phyloP scores from a whole-genome alignment of 2,329 filamentous ascomycete genomes.

The Cladophialophora exuberans region DNA sequence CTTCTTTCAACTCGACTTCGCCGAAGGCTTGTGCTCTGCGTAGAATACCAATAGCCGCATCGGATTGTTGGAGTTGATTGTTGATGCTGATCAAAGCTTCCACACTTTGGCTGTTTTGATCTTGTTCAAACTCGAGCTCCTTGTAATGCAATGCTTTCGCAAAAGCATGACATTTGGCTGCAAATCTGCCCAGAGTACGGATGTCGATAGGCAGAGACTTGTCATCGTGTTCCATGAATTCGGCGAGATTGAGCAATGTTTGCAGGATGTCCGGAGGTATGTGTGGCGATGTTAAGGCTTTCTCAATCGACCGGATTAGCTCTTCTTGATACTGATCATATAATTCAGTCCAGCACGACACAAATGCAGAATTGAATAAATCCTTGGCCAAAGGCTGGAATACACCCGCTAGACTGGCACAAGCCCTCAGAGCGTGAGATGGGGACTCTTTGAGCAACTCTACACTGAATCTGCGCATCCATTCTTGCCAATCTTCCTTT shows the following conservation, averaged over 20 bases:
- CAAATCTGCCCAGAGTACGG: conserved; percentile 87
- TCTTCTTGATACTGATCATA: conserved; percentile 98
- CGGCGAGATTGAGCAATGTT: conserved; percentile 89
- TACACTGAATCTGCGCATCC: conserved; percentile 95
- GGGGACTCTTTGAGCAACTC: conserved; percentile 94
- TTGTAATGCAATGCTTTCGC: conserved; percentile 99
- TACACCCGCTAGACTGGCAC: conserved; percentile 85
- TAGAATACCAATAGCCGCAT: conserved; percentile 96
- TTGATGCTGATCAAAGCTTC: conserved; percentile 99
- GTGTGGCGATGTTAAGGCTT: conserved; percentile 90
- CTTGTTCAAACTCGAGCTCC: conserved; percentile 95
- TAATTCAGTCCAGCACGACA: conserved; percentile 97
- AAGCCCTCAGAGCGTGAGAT: conserved; percentile 91
- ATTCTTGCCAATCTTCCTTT: conserved; percentile 98
- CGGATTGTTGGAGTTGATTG: conserved; percentile 97
- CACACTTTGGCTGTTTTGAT: conserved; percentile 92
- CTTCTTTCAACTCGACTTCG: conserved; percentile 94
- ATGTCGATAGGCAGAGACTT: conserved; percentile 98
- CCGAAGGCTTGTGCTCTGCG: conserved; percentile 94
- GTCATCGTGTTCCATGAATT: conserved; percentile 99
- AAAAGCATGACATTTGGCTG: conserved; percentile 94
- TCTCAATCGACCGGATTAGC: conserved; percentile 92
- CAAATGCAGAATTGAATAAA: conserved; percentile 97
- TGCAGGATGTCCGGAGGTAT: conserved; percentile 95
- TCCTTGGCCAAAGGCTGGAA: conserved; percentile 91